A percentile compares a stretch with the other conserved stretches of the same genome.
Evolutionary conservation across 352 stramenopile genomes (phyloP).

Genomic region (Globisporangium middletonii): DNA sequence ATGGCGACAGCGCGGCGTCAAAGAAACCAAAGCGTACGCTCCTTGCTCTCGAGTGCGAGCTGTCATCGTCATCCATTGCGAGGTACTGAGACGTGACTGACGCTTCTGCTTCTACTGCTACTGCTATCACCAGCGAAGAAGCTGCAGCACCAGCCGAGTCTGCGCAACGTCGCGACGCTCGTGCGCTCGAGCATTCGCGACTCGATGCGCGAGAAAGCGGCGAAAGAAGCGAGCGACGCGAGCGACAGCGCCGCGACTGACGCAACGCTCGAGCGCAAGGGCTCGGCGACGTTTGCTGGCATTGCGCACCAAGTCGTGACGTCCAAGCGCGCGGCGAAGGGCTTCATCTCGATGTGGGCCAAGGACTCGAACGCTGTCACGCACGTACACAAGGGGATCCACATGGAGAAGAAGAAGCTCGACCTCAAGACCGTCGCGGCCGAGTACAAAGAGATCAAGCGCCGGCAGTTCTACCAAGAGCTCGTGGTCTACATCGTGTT

Average conservation of each 20-base stretch:
- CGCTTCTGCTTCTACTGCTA: neutral
- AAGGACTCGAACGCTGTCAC: constrained; percentile 32
- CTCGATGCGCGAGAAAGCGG: constrained; percentile 13
- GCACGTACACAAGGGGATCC: constrained; percentile 77
- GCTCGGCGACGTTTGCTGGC: constrained; percentile 49
- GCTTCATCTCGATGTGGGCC: constrained; percentile 76
- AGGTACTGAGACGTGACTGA: neutral
- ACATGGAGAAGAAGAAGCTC: constrained; percentile 90
- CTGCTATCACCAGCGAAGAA: constrained; percentile 21
- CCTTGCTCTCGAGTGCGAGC: no score
- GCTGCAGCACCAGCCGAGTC: constrained; percentile 29
- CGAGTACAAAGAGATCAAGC: constrained; percentile 87
- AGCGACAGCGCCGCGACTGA: neutral
- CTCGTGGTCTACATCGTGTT: constrained; percentile 83
- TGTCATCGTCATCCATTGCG: no score
- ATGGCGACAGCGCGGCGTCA: neutral
- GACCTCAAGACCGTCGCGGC: constrained; percentile 62
- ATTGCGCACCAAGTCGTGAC: constrained; percentile 74
- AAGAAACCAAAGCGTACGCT: constrained; percentile 12
- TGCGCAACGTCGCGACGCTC: constrained; percentile 58
- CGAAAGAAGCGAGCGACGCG: constrained; percentile 5
- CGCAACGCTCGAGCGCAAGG: constrained; percentile 16
- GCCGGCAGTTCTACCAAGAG: constrained; percentile 85
- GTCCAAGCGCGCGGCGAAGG: constrained; percentile 54
- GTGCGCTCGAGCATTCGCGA: constrained; percentile 57